Base-by-base conservation (phyloP, 345 rosid genomes). In the Trapa bicornis region DNA sequence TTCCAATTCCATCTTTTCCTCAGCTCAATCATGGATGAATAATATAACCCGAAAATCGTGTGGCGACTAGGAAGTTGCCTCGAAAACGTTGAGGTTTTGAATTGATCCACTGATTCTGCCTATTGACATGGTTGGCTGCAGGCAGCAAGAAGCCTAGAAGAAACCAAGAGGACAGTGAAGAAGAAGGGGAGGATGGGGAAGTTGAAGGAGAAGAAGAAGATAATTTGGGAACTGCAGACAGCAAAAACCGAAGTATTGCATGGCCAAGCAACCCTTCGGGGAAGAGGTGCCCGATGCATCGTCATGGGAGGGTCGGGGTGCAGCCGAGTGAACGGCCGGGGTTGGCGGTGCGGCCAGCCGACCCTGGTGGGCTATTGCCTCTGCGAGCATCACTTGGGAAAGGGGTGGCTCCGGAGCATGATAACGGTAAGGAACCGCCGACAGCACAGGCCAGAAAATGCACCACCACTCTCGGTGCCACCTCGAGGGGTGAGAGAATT, bases 301-400 rank as follows among this genome's bases (percentile, higher is more conserved):
- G 68, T 88, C 6, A 76, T 86, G 88, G 92, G 82, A 72, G 99
- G 96, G 37, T 91, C 99, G 43, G 61, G 97, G 74, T 94, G 97
- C 82, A 94, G 96, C 75, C 88, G 99, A 1, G 95, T 89, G 16
- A 94, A 94, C 39, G 99, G 99, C 41, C 79, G 96, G 75, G 99
- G 99, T 64, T 91, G 99, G 99, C 83, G 99, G 72, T 94, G 99
- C 58, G 83, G 91, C 65, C 97, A 91, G 47, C 96, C 83, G 75
- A 94, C 99, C 3, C 89, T 94, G 41, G 88, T 85, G 37, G 97
- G 97, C 4, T 94, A 94, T 75, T 91, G 96, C 0, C 90, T 94
- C 36, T 94, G 99, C 64, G 99, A 88, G 81, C 97, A 94, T 78
- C 99, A 94, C 72, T 70, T 94, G 47, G 99, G 99, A 1, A 94